A percentile compares a stretch with the other conserved stretches of the same genome.
phyloP scores from a whole-genome alignment of 306 rosid genomes.

The Mucuna pruriens region DNA sequence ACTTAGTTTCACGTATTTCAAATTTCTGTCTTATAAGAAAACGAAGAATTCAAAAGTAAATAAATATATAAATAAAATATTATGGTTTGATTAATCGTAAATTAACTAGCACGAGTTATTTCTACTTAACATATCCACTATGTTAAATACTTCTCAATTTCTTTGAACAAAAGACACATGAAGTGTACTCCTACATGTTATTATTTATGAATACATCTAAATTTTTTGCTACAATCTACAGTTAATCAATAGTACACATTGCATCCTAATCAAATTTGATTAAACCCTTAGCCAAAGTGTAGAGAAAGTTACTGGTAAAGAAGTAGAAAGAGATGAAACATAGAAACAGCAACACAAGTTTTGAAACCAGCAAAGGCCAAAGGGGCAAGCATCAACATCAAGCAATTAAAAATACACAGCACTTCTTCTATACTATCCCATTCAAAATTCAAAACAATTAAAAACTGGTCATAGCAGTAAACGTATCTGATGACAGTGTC shows the following conservation, averaged over 20 bases:
- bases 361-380: conserved; percentile 5
- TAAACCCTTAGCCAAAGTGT: neutral
- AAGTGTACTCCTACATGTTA: neutral
- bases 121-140: no score
- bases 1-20: neutral
- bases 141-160: no score
- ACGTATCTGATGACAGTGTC: conserved; percentile 2
- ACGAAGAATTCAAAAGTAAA: neutral
- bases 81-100: no score
- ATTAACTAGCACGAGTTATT: no score
- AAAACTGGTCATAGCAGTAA: conserved; percentile 23
- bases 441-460: conserved; percentile 35
- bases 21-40: neutral
- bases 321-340: neutral
- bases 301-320: neutral
- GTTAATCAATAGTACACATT: neutral
- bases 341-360: conserved; percentile 9
- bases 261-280: conserved; percentile 9
- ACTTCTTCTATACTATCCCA: neutral
- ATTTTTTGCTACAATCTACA: neutral
- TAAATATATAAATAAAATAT: neutral
- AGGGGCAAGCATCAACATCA: neutral
- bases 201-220: neutral
- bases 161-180: neutral
- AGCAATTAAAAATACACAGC: neutral